Evolutionary conservation across 2,329 filamentous ascomycete genomes (phyloP).

Genomic region (Fusarium sp.): DNA sequence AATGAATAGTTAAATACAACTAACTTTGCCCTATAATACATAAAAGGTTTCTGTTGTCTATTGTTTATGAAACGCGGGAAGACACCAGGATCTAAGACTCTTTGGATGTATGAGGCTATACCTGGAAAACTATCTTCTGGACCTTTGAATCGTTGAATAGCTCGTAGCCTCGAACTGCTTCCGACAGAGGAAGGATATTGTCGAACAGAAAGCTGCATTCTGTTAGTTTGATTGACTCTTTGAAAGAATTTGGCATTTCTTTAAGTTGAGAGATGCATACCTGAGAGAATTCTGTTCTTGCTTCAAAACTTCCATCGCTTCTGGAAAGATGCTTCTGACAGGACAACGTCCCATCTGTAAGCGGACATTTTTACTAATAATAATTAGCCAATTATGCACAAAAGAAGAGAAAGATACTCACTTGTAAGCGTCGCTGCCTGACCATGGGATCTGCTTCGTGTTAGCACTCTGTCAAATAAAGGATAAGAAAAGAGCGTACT

Average conservation of each 20-base stretch:
- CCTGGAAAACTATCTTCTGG: constrained; percentile 75
- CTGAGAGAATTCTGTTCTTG: constrained; percentile 73
- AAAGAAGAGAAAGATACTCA: constrained; percentile 43
- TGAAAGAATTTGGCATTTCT: not conserved
- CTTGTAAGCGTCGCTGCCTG: constrained; percentile 70
- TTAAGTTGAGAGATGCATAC: constrained; percentile 56
- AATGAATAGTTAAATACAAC: too few relatives aligned
- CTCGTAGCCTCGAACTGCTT: constrained; percentile 75
- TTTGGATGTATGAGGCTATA: not conserved
- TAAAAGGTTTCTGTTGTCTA: too few relatives aligned
- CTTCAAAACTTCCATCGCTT: constrained; percentile 72
- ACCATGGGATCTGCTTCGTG: constrained; percentile 69
- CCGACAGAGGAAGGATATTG: constrained; percentile 75
- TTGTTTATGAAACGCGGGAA: too few relatives aligned
- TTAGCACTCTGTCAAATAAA: too few relatives aligned
- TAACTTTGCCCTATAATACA: too few relatives aligned
- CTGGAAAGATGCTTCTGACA: constrained; percentile 75
- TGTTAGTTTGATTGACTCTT: not conserved
- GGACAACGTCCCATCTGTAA: constrained; percentile 84
- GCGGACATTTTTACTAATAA: constrained; percentile 72
- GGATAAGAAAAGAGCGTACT: constrained; percentile 61
- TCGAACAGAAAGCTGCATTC: constrained; percentile 77
- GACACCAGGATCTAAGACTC: too few relatives aligned
- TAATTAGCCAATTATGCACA: constrained; percentile 19
- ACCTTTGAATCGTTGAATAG: constrained; percentile 78